phyloP scores from a whole-genome alignment of 1,139 yeast species.

The Magnusiomyces tetraspermus region DNA sequence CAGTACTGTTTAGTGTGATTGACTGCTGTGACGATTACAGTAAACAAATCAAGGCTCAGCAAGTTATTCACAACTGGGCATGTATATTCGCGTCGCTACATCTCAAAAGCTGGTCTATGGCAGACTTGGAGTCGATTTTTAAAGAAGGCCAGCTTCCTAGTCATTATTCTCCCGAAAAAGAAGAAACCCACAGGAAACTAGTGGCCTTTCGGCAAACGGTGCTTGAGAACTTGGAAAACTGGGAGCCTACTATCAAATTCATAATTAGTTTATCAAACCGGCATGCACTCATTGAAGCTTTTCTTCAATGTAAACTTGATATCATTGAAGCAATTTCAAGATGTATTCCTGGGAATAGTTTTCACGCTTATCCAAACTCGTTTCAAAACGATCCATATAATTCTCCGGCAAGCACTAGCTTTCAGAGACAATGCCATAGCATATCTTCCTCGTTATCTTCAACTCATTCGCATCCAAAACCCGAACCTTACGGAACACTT shows the following conservation, averaged over 20 bases:
- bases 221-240: neutral
- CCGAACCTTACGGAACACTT: neutral
- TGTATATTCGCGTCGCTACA: no score
- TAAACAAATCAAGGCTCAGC: neutral
- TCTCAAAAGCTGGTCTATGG: no score
- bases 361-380: neutral
- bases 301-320: conserved; percentile 2
- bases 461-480: neutral
- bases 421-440: no score
- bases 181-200: neutral
- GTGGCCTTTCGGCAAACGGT: conserved; percentile 3
- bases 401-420: neutral
- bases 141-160: neutral
- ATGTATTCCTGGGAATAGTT: conserved; percentile 1
- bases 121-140: no score
- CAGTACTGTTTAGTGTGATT: neutral
- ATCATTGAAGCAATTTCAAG: neutral
- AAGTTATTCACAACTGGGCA: no score
- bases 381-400: neutral
- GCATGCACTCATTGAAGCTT: neutral
- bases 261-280: neutral
- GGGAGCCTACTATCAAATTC: neutral
- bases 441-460: neutral
- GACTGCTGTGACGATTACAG: neutral
- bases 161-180: no score